Evolutionary conservation across 1,284 basidiomycete genomes (phyloP).

Genomic region (Tylopilus orsonianus): DNA sequence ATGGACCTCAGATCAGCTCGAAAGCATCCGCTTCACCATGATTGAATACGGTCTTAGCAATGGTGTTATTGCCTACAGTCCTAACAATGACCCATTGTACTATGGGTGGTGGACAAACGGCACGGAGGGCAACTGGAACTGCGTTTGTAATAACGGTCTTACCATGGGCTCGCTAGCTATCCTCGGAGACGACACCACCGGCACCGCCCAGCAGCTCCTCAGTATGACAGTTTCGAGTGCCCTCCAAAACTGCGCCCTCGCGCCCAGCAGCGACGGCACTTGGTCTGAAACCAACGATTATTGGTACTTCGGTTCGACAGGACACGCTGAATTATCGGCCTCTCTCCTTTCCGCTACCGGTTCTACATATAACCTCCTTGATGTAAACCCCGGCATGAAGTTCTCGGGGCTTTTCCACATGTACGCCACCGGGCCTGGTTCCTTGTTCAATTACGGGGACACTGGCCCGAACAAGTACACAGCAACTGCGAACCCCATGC

Average conservation of each 20-base stretch:
- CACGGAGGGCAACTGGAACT: conserved; percentile 92
- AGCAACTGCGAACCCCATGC: conserved; percentile 74
- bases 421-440: conserved; percentile 82
- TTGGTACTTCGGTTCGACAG: conserved; percentile 95
- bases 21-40: conserved; percentile 72
- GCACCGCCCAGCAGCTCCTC: conserved; percentile 69
- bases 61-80: conserved; percentile 55
- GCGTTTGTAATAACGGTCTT: conserved; percentile 92
- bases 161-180: conserved; percentile 91
- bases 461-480: conserved; percentile 95
- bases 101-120: conserved; percentile 62
- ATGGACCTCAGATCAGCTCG: conserved; percentile 77
- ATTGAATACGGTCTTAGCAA: conserved; percentile 75
- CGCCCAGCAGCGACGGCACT: conserved; percentile 74
- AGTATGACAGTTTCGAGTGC: conserved; percentile 73
- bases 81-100: conserved; percentile 37
- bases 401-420: conserved; percentile 90
- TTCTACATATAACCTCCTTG: conserved; percentile 74
- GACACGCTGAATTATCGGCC: conserved; percentile 88
- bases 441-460: conserved; percentile 91
- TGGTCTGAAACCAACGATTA: conserved; percentile 97
- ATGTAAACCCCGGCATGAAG: conserved; percentile 67
- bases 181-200: conserved; percentile 79
- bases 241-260: conserved; percentile 73
- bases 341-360: conserved; percentile 86